phyloP scores from a whole-genome alignment of 768 basidiomycete genomes.

The Boletus sensibilis region DNA sequence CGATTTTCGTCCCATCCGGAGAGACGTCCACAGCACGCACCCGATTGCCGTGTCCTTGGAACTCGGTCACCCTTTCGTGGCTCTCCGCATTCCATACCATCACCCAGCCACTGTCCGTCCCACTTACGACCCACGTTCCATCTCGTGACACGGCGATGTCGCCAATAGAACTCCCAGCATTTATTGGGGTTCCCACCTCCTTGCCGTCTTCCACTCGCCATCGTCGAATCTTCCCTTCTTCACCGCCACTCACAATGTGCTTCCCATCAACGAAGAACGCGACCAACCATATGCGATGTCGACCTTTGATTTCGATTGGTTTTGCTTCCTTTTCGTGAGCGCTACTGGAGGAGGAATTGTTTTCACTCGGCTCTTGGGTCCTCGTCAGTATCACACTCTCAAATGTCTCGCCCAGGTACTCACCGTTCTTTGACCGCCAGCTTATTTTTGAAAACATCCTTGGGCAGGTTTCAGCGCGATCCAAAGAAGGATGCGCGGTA shows the following conservation, averaged over 20 bases:
- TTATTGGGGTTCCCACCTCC: background rate
- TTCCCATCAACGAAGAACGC: background rate
- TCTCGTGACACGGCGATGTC: too few species aligned
- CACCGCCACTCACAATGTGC: background rate
- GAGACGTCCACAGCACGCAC: background rate
- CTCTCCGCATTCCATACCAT: background rate
- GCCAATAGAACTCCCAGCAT: too few species aligned
- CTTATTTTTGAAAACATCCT: background rate
- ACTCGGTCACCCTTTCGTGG: background rate
- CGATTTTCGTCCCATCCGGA: background rate
- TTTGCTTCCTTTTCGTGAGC: background rate
- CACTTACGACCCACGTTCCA: background rate
- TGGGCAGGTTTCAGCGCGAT: background rate
- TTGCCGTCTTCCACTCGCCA: background rate
- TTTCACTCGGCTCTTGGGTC: background rate
- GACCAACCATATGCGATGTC: background rate
- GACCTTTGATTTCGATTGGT: background rate
- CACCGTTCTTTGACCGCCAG: background rate
- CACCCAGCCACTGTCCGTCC: background rate
- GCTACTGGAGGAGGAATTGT: background rate
- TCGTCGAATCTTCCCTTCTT: background rate
- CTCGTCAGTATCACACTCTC: background rate
- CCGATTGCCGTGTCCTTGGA: background rate
- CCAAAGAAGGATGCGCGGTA: background rate
- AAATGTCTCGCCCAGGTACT: background rate